Evolutionary conservation across 805 yeast species (phyloP), one percentile per base, ranked within the genome.

Genomic region (Starmera quercuum): DNA sequence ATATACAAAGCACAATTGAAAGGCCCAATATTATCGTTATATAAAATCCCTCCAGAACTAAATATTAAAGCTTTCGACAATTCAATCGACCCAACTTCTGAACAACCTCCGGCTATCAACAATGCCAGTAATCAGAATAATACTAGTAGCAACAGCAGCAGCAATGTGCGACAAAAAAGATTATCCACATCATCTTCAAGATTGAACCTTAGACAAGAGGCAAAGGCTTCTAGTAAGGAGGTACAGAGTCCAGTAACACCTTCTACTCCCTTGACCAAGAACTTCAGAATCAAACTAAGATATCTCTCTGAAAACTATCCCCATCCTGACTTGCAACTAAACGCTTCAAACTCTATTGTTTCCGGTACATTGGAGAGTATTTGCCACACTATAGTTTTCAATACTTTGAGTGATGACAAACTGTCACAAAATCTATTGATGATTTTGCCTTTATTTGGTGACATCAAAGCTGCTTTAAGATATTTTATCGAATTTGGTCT

Each of bases 301-400:
- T 66, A 68, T 37, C 30, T 56, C 10, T 68, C 71, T 7, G 63
- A 64, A 19, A 52, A 49, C 3, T 72, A 64, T 39, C 82, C 83
- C 8, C 88, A 80, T 47, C 86, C 86, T 6, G 75, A 71, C 30
- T 50, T 79, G 20, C 63, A 58, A 22, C 40, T 73, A 37, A 84
- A 79, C 47, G 51, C 55, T 13, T 51, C 59, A 4, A 67, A 71
- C 15, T 68, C 70, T 14, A 59, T 70, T 15, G 42, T 66, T 7
- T 65, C 71, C 16, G 84, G 84, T 14, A 53, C 84, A 0, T 49
- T 73, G 9, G 96, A 87, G 53, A 72, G 87, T 30, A 64, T 87
- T 24, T 74, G 88, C 36, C 97, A 88, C 57, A 71, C 83, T 4
- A 61, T 84, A 18, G 53, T 86, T 12, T 78, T 78, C 53, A 68